Percentiles rank a stretch among this genome's conserved stretches.
Conservation (phyloP, 306 rosid species). For the Cyamopsis tetragonoloba region DNA sequence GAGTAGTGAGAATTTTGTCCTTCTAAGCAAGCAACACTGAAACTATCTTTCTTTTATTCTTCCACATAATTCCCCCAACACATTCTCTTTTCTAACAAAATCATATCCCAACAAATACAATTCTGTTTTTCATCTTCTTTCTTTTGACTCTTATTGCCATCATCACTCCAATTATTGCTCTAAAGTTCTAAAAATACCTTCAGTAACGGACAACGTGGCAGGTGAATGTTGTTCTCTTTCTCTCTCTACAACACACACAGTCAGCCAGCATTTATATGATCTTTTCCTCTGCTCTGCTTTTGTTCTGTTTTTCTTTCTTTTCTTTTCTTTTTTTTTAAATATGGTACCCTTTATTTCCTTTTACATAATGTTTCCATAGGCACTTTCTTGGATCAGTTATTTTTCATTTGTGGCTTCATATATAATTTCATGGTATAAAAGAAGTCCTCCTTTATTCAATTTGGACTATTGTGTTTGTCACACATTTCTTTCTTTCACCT, state of each 20-base stretch:
- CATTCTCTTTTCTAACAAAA: conserved; percentile 11
- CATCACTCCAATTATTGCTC: conserved; percentile 44
- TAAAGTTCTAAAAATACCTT: conserved; percentile 29
- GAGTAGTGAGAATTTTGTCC: conserved; percentile 8
- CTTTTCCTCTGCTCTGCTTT: conserved; percentile 31
- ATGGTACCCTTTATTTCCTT: conserved; percentile 36
- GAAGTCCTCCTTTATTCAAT: conserved; percentile 19
- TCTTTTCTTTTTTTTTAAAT: too few relatives aligned
- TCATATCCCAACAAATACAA: conserved; percentile 26
- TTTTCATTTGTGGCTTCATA: conserved; percentile 40
- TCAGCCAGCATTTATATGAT: conserved; percentile 36
- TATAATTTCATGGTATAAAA: conserved; percentile 40
- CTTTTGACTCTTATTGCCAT: conserved; percentile 39
- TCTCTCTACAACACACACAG: conserved; percentile 19
- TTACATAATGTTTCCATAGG: conserved; percentile 32
- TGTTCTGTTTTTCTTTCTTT: too few relatives aligned
- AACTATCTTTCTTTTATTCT: conserved; percentile 17
- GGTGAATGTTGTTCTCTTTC: conserved; percentile 22
- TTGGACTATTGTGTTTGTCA: conserved; percentile 52
- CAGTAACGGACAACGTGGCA: conserved; percentile 38
- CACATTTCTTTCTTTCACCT: conserved; percentile 27
- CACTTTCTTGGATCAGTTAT: conserved; percentile 39
- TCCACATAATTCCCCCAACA: conserved; percentile 9
- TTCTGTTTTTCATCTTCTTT: conserved; percentile 21
- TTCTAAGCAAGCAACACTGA: conserved; percentile 18